Evolutionary conservation across 176 grass and related monocot species (phyloP).

Genomic region (Triticum dicoccoides): DNA sequence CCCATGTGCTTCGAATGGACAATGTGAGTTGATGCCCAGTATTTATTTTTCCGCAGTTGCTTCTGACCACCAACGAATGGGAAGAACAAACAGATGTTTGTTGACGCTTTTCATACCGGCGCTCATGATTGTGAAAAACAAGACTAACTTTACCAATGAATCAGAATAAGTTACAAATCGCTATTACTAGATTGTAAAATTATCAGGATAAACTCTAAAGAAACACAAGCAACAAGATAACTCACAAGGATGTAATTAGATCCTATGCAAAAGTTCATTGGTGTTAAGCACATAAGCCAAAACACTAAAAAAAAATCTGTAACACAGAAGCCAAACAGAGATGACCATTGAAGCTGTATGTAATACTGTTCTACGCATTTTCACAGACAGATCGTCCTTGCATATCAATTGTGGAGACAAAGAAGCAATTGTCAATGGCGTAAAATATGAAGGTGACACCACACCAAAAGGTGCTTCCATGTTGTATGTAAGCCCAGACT

Average conservation of each 20-base stretch:
- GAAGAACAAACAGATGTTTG: background rate
- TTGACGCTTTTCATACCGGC: background rate
- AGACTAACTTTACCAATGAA: background rate
- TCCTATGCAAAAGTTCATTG: background rate
- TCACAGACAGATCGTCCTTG: constrained; percentile 55
- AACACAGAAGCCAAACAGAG: background rate
- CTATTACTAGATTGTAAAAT: background rate
- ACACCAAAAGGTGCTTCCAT: constrained; percentile 59
- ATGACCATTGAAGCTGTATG: constrained; percentile 16
- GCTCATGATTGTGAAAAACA: background rate
- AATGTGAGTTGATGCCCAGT: constrained; percentile 45
- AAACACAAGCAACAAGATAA: constrained; percentile 2
- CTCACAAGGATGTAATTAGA: background rate
- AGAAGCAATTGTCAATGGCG: constrained; percentile 53
- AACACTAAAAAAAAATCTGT: background rate
- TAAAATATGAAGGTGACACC: constrained; percentile 70
- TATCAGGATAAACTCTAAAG: background rate
- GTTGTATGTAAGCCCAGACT: constrained; percentile 37
- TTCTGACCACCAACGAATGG: background rate
- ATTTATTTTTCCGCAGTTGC: background rate
- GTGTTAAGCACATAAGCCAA: constrained; percentile 5
- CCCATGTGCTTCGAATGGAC: constrained; percentile 64
- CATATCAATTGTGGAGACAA: constrained; percentile 89
- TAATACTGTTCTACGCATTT: background rate
- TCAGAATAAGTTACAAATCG: background rate